Base-by-base conservation (phyloP, 177 flowering plant species). In the Tripterygium wilfordii region DNA sequence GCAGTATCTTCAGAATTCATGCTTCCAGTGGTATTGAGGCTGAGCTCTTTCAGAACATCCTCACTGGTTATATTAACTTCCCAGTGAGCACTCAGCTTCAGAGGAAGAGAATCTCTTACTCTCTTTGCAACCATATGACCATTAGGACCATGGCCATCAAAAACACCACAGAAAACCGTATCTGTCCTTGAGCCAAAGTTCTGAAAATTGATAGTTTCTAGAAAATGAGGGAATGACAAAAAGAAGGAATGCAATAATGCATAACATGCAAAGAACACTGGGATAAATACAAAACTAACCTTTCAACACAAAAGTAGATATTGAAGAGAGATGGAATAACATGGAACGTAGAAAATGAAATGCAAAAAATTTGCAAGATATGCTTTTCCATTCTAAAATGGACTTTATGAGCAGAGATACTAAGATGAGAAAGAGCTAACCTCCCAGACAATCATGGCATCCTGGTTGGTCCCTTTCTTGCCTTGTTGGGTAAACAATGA, bases 371-470 rank as follows among this genome's bases (percentile, higher is more conserved):
- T n/a, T n/a, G n/a, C n/a, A n/a, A n/a, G n/a, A n/a, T n/a, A n/a
- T n/a, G n/a, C n/a, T n/a, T n/a, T n/a, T n/a, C n/a, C n/a, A n/a
- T n/a, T n/a, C n/a, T n/a, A n/a, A n/a, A n/a, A n/a, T n/a, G n/a
- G n/a, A n/a, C n/a, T n/a, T n/a, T n/a, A n/a, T n/a, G 16, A 16
- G 8, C n/a, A 5, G 2, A 22, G 21, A 30, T 6, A 20, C 14
- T 16, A 27, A 32, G 19, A 41, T 20, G 30, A 44, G 15, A 57
- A 43, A 43, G 45, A 58, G 16, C 79, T 36, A 41, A 92, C 99
- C 97, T 92, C 97, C 99, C 97, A 92, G 58, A 92, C 97, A 65
- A 89, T 67, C 99, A 92, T 92, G 48, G 99, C 99, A 70, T 92
- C 99, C 62, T 92, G 99, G 63, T 92, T 92, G 49, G 83, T 74